Base-by-base conservation (phyloP, 768 basidiomycete species). In the Termitomyces sp. region DNA sequence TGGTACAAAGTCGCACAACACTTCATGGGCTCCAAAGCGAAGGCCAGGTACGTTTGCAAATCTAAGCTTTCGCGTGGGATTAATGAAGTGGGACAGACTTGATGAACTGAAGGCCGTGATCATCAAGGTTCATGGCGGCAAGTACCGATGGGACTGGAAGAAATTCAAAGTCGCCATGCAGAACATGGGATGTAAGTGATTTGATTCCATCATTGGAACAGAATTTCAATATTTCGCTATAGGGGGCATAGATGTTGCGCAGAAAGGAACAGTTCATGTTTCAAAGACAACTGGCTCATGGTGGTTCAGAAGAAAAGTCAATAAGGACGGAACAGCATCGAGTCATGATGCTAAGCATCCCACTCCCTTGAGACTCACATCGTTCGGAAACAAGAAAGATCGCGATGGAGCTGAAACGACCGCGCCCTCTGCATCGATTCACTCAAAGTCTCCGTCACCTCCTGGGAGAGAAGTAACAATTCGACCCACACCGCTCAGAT, bases 71-170 rank as follows among this genome's bases (percentile, higher is more conserved):
- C 11, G 38, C 11, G 28, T 54, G 1, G 42, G 33, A 28, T 9
- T 26, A 4, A 44, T 14, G 10, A 31, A 51, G 40, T 41, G 17
- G 12, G 17, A 26, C 50, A 81, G 84, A 56, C 72, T 91, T 57
- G 72, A 79, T 33, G 87, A 90, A 63, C 71, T 91, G 56, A 89
- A 89, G 70, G 79, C 78, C 44, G 86, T 91, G 56, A 80, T 91
- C 74, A 73, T 78, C 41, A 82, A 87, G 65, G 80, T 91, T 60
- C 80, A 90, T 59, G 89, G 87, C 11, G 87, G 87, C 14, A 85
- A 82, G 62, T 91, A 91, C 65, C 76, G 82, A 50, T 91, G 89
- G 89, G 85, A 79, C 59, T 91, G 89, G 89, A 88, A 89, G 73
- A 87, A 83, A 63, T 91, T 86, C 73, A 84, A 79, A 70, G 75